A percentile compares a stretch with the other conserved stretches of the same genome.
phyloP scores from a whole-genome alignment of 1,284 basidiomycete species.

The Naganishia albida region DNA sequence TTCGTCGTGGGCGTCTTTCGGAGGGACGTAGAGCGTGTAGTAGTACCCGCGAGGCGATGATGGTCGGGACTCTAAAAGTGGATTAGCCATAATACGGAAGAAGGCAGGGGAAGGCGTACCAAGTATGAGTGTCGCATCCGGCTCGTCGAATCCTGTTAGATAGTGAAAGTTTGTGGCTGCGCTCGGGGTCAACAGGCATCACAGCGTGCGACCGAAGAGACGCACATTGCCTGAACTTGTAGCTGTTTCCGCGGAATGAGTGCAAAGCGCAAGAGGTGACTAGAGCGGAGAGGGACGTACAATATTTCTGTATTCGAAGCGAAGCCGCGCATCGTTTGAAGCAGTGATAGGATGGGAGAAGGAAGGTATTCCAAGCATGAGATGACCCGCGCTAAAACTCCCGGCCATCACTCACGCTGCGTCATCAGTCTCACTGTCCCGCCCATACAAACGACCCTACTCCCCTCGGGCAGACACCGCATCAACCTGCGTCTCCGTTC shows the following conservation, averaged over 20 bases:
- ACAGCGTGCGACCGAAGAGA: not conserved
- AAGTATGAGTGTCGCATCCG: conserved; percentile 81
- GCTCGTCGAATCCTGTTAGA: conserved; percentile 91
- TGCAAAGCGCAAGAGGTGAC: conserved; percentile 53
- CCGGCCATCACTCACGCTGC: conserved; percentile 76
- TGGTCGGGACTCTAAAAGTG: conserved; percentile 44
- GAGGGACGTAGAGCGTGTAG: conserved; percentile 84
- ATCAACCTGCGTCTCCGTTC: conserved; percentile 71
- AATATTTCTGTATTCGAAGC: conserved; percentile 11
- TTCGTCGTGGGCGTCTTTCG: conserved; percentile 74
- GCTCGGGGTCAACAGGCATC: not conserved
- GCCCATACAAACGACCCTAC: conserved; percentile 76
- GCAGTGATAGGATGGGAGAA: not conserved
- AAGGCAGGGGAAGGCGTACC: conserved; percentile 55
- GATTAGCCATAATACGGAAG: not conserved
- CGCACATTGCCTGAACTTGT: conserved; percentile 81
- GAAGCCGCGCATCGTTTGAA: not conserved
- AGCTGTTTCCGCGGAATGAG: conserved; percentile 59
- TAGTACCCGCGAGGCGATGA: conserved; percentile 73
- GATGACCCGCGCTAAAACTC: no score
- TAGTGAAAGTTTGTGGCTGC: conserved; percentile 86
- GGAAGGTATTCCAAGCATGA: no score
- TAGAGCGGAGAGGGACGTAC: not conserved
- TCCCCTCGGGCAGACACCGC: conserved; percentile 72
- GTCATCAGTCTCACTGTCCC: conserved; percentile 85